These are phyloP conservation scores for Rubroshorea leprosula DNA, from an alignment of 345 rosid genomes.

Conservation along the genomic window DNA sequence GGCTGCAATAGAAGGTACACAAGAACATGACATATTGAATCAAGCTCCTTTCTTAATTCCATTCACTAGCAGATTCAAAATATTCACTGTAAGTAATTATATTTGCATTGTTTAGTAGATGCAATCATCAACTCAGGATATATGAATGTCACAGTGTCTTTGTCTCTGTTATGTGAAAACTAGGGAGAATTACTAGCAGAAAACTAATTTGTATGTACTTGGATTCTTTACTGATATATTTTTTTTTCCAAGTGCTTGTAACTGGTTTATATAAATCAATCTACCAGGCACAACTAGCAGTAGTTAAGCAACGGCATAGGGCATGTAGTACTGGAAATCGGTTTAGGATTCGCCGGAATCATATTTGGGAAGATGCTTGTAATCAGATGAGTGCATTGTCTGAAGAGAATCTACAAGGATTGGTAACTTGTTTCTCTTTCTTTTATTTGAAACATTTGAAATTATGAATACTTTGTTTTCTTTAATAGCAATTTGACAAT, in stretches of 20 bases:
- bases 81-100: constrained; percentile 73
- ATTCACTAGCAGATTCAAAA: constrained; percentile 92
- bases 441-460: too few relatives aligned
- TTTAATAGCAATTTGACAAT: constrained; percentile 1
- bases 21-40: constrained; percentile 86
- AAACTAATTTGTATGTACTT: constrained; percentile 3
- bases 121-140: background rate
- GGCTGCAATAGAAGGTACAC: constrained; percentile 82
- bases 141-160: background rate
- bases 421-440: constrained; percentile 34
- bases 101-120: too few relatives aligned
- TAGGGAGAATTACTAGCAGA: constrained; percentile 7
- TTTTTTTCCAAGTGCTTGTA: constrained; percentile 8
- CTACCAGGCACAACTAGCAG: constrained; percentile 66
- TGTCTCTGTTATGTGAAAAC: too few relatives aligned
- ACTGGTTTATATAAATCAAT: constrained; percentile 7
- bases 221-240: constrained; percentile 13
- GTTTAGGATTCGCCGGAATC: constrained; percentile 92
- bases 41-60: constrained; percentile 97
- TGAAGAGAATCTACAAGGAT: constrained; percentile 91
- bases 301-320: constrained; percentile 66
- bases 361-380: constrained; percentile 93
- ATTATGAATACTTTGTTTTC: too few relatives aligned
- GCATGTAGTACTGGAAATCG: constrained; percentile 69
- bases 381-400: constrained; percentile 92